These are phyloP conservation scores for Rhynchosporium graminicola DNA, from an alignment of 2,329 filamentous ascomycete genomes.

Conservation along the genomic window DNA sequence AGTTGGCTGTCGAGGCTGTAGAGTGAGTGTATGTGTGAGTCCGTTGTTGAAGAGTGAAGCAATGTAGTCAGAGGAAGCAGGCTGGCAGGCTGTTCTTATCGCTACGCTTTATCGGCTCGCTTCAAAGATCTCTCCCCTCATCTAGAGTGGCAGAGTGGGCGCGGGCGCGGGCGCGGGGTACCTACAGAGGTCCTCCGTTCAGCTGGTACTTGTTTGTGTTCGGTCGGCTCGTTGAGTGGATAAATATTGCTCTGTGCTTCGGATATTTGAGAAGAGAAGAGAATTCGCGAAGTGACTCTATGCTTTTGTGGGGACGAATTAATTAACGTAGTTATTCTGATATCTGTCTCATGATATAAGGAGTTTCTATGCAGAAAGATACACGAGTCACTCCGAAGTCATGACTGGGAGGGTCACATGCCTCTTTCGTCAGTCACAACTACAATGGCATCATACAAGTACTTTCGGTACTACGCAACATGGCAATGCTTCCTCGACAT, in stretches of 20 bases:
- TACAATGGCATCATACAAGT: not conserved
- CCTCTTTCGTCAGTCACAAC: not conserved
- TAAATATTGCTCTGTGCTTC: no score
- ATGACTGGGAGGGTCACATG: constrained; percentile 8
- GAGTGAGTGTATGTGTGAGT: not conserved
- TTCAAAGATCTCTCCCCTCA: not conserved
- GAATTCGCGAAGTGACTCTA: not conserved
- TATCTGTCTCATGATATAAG: not conserved
- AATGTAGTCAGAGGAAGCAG: not conserved
- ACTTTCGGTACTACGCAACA: no score
- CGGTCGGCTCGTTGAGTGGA: no score
- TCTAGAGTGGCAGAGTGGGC: no score
- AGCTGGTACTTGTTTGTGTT: constrained; percentile 1
- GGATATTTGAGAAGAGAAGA: not conserved
- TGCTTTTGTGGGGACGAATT: not conserved
- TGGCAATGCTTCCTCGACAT: no score
- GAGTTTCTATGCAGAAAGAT: not conserved
- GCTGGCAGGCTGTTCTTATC: constrained; percentile 7
- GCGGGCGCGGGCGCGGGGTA: constrained; percentile 1
- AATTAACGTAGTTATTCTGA: no score
- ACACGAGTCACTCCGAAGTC: not conserved
- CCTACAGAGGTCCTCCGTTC: not conserved
- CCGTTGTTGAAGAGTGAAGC: not conserved
- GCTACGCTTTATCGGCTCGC: constrained; percentile 11
- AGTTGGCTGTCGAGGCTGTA: not conserved